Evolutionary conservation across 306 rosid species (phyloP), one percentile per base, ranked within the genome.

Genomic region (Adenanthera pavonina): DNA sequence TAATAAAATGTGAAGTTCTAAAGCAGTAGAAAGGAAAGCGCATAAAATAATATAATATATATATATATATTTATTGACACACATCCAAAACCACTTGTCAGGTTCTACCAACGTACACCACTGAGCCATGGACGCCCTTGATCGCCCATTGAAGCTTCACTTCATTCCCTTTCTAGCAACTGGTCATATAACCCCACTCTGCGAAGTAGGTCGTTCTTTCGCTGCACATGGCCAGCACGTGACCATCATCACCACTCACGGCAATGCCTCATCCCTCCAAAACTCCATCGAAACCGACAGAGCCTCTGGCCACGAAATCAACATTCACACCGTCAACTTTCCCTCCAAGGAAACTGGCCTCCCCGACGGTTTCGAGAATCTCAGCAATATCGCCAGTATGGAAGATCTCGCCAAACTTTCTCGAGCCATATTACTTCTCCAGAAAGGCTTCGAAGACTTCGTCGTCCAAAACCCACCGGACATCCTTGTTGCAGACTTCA

Each of bases 291-390:
- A 15, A 14, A 1, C 7, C 1, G 64, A 56, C 48, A 53, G 25
- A 34, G 75, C 75, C 30, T 49, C 64, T 40, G 70, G 10, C 17
- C 49, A 3, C 9, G 6, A 49, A 17, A 80, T 85, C 74, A 14
- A 2, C 33, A 11, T 83, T 4, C 91, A 78, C 33, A 43, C 73
- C 6, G 4, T 85, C 4, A 38, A 35, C 0, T 85, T 85, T 59
- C 87, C 89, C 4, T 62, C 84, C 16, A 9, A 17, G 1, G 56
- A 85, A 38, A 76, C 78, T 0, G 84, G 78, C 35, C 86, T 84
- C 53, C 90, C 90, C 0, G 61, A 44, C 3, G 85, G 81, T 6
- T 41, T 78, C 7, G 85, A 85, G 59, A 78, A 61, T 33, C 40
- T 81, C 48, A 34, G 33, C 48, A 6, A 41, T 40, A 33, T 20